Evolutionary conservation across 1,284 basidiomycete species (phyloP).

Genomic region (Moniliella sp.): DNA sequence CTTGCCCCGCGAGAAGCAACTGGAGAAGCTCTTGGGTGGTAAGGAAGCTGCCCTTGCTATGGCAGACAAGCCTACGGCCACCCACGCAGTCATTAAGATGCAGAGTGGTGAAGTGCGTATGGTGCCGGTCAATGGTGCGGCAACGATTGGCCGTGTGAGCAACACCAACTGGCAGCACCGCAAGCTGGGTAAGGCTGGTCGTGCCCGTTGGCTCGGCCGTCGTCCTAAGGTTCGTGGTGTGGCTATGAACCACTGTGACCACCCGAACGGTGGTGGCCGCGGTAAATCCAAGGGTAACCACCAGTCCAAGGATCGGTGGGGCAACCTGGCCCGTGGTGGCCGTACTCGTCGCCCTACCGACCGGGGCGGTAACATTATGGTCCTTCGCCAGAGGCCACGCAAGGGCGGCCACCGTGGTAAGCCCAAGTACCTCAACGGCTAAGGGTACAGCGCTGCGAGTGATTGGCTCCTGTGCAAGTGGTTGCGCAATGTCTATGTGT

Average conservation of each 20-base stretch:
- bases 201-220: slow-evolving; percentile 66
- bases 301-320: slow-evolving; percentile 2
- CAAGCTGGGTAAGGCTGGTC: slow-evolving; percentile 71
- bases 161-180: slow-evolving; percentile 73
- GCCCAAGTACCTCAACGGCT: slow-evolving; percentile 8
- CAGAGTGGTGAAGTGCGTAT: slow-evolving; percentile 80
- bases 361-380: slow-evolving; percentile 74
- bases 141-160: slow-evolving; percentile 74
- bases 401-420: slow-evolving; percentile 49
- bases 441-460: no score
- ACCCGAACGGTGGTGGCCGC: slow-evolving; percentile 91
- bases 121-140: slow-evolving; percentile 59
- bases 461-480: no score
- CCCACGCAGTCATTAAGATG: slow-evolving; percentile 61
- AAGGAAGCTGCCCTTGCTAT: neutral
- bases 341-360: slow-evolving; percentile 73
- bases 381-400: slow-evolving; percentile 64
- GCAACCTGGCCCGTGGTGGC: slow-evolving; percentile 66
- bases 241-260: slow-evolving; percentile 87
- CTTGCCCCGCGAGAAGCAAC: no score
- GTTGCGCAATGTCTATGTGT: no score
- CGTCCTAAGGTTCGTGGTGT: slow-evolving; percentile 79
- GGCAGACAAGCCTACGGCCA: neutral
- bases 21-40: no score
- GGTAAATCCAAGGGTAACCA: slow-evolving; percentile 83